Percentiles rank a stretch among this genome's conserved stretches.
Conservation (phyloP, 2,329 filamentous ascomycete species). For the Fusarium sarcochroum region DNA sequence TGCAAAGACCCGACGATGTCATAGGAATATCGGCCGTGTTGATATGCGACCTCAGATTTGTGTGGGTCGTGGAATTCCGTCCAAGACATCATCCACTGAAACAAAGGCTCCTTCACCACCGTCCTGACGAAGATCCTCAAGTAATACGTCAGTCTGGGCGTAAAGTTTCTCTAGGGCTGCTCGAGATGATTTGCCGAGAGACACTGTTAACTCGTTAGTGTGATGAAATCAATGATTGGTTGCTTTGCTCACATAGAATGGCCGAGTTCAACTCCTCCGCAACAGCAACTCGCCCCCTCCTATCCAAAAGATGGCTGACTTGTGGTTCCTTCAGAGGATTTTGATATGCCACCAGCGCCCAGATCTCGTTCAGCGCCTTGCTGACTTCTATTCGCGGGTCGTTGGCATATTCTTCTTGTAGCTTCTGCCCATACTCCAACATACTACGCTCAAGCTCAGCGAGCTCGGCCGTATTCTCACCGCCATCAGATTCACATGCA, state of each 20-base stretch:
- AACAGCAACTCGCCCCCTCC: conserved; percentile 79
- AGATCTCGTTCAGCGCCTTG: conserved; percentile 85
- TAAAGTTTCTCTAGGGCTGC: conserved; percentile 88
- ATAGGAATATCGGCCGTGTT: conserved; percentile 11
- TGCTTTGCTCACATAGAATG: conserved; percentile 79
- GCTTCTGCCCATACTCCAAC: conserved; percentile 82
- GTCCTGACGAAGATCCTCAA: conserved; percentile 85
- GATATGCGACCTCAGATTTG: conserved; percentile 48
- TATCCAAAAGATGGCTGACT: conserved; percentile 83
- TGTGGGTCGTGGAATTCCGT: conserved; percentile 60
- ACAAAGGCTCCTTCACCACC: conserved; percentile 88
- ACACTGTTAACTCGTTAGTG: conserved; percentile 69
- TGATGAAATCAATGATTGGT: not conserved
- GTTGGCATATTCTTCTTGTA: conserved; percentile 82
- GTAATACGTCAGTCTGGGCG: conserved; percentile 86
- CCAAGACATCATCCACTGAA: conserved; percentile 67
- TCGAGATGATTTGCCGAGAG: conserved; percentile 88
- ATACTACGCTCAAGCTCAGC: conserved; percentile 74
- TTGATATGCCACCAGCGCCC: conserved; percentile 87
- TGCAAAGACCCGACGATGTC: conserved; percentile 28
- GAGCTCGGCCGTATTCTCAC: conserved; percentile 52
- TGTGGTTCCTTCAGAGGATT: conserved; percentile 82
- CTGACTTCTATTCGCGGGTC: conserved; percentile 79
- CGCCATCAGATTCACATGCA: conserved; percentile 65
- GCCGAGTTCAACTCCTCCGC: conserved; percentile 96